phyloP scores from a whole-genome alignment of 805 yeast genomes.

The Priceomyces medius region DNA sequence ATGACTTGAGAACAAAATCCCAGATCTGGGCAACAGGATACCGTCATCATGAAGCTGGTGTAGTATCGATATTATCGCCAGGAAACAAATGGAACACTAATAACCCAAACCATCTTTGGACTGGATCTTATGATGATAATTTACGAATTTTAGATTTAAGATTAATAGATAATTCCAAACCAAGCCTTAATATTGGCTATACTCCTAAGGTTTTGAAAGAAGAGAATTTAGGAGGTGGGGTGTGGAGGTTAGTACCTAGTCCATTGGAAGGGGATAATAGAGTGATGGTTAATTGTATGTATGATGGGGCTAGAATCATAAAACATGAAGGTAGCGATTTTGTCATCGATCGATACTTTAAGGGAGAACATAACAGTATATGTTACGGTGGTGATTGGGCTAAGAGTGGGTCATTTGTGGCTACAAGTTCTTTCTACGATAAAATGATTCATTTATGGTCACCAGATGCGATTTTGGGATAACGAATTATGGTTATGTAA shows the following conservation, averaged over 20 bases:
- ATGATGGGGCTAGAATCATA: conserved; percentile 83
- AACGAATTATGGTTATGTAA: background rate
- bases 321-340: conserved; percentile 19
- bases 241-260: conserved; percentile 83
- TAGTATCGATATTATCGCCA: conserved; percentile 69
- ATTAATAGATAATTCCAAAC: conserved; percentile 40
- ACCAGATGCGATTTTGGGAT: conserved; percentile 13
- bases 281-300: conserved; percentile 87
- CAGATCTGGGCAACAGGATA: conserved; percentile 37
- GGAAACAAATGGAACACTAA: conserved; percentile 39
- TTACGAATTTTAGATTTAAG: conserved; percentile 70
- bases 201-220: conserved; percentile 48
- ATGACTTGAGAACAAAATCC: conserved; percentile 53
- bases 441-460: conserved; percentile 76
- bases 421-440: conserved; percentile 92
- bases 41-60: conserved; percentile 86
- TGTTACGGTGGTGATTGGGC: conserved; percentile 95
- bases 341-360: conserved; percentile 44
- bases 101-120: conserved; percentile 58
- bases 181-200: conserved; percentile 42
- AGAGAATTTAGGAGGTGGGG: conserved; percentile 82
- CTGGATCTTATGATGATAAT: conserved; percentile 91
- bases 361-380: conserved; percentile 83
- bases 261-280: conserved; percentile 41
- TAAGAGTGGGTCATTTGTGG: conserved; percentile 45